Evolutionary conservation across 1,284 basidiomycete species (phyloP), one percentile per base, ranked within the genome.

Genomic region (Ustilago tritici): DNA sequence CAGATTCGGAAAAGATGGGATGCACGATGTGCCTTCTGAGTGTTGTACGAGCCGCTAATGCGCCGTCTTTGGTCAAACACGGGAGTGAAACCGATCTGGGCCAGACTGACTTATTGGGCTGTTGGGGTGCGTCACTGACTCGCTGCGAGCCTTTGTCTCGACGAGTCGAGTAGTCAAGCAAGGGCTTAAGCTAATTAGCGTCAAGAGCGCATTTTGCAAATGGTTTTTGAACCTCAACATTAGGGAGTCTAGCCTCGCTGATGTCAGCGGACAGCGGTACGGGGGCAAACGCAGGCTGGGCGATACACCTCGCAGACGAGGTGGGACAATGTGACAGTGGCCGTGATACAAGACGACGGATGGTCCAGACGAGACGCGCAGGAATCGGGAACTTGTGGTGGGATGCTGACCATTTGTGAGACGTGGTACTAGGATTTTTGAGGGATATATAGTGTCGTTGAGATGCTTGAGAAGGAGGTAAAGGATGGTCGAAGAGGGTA

Each of bases 331-430:
- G 47, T 17, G 57, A 40, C 46, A 53, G 36, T 34, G 49, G 49
- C 47, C 28, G 57, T 57, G 61, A 67, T 64, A 53, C 65, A 54
- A 47, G 61, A 41, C 12, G 47, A 52, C 23, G 49, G 40, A 46
- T 53, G 49, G 36, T 53, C 56, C 54, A 36, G 36, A 40, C 19
- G 56, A 12, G 41, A 23, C 32, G 57, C 47, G 57, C 38, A 28
- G 40, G 35, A 19, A 40, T 56, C 61, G 54, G 65, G 47, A 41
- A 56, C 43, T 62, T 58, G 70, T 56, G 17, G 38, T 43, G 12
- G 43, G 50, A 67, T 72, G 70, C 70, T 72, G 70, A 72, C 70
- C 70, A 72, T 72, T 63, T 72, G 65, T 56, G 31, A 43, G 23
- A 43, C 28, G 17, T n/a, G 46, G 60, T 38, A n/a, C 11, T 36